Conservation (phyloP, 441 rosid species). For the Euphorbia schlechtendalii region DNA sequence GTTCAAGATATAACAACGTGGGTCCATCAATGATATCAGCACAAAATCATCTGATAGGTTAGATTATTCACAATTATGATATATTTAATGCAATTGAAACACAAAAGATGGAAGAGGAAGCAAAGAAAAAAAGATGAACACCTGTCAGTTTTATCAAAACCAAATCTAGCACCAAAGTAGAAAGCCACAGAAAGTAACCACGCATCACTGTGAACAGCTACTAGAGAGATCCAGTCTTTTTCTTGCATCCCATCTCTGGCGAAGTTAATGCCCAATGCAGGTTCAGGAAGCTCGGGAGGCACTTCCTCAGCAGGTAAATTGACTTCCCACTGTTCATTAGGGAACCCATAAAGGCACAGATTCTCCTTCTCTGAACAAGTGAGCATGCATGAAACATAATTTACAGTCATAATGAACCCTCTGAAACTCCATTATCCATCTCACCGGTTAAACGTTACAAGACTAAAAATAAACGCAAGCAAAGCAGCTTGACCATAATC, state of each 20-base stretch:
- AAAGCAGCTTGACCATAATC: too few relatives aligned
- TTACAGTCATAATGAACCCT: neutral
- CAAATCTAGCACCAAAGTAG: slow-evolving; percentile 62
- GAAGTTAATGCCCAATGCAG: slow-evolving; percentile 68
- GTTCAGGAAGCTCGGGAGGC: slow-evolving; percentile 52
- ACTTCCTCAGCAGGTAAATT: slow-evolving; percentile 31
- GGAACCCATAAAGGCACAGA: slow-evolving; percentile 60
- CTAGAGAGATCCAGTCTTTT: slow-evolving; percentile 61
- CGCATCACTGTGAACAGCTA: slow-evolving; percentile 62
- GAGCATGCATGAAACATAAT: neutral
- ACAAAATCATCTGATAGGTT: neutral
- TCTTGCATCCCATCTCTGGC: slow-evolving; percentile 79
- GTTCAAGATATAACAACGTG: neutral
- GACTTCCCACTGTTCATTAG: slow-evolving; percentile 70
- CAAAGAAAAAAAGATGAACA: slow-evolving; percentile 16
- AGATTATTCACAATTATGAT: neutral
- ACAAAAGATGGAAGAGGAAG: neutral
- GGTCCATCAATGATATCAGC: neutral
- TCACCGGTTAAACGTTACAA: neutral
- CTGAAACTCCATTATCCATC: neutral
- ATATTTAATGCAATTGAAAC: neutral
- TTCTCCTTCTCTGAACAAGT: slow-evolving; percentile 52
- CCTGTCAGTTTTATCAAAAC: slow-evolving; percentile 54
- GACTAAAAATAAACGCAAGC: neutral
- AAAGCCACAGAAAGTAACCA: slow-evolving; percentile 72